Percentiles rank a stretch among this genome's conserved stretches.
These are phyloP conservation scores for Spizellomyces sp. DNA, from an alignment of 192 early-diverging fungal species.

Conservation along the genomic window DNA sequence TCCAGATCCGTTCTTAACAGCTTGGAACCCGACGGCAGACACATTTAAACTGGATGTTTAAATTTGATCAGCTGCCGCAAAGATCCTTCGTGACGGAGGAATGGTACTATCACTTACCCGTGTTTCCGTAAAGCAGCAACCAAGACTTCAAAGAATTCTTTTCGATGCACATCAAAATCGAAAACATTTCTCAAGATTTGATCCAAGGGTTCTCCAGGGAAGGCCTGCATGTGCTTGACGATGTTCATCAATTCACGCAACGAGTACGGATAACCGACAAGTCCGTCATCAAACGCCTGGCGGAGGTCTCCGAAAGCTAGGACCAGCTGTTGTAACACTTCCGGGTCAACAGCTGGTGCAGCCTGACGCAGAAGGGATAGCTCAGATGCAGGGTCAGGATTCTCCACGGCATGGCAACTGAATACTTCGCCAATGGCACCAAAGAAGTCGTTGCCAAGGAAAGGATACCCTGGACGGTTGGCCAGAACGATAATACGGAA, in stretches of 20 bases:
- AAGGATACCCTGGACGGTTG: slow-evolving; percentile 77
- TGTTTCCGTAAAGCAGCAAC: slow-evolving; percentile 31
- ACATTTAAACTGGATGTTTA: slow-evolving; percentile 7
- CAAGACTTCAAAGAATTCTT: slow-evolving; percentile 40
- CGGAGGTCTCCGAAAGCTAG: slow-evolving; percentile 74
- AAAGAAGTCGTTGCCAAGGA: slow-evolving; percentile 84
- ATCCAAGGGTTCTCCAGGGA: slow-evolving; percentile 69
- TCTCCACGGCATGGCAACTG: slow-evolving; percentile 68
- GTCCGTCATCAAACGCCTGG: slow-evolving; percentile 69
- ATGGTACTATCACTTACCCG: slow-evolving; percentile 5
- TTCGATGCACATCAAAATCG: slow-evolving; percentile 71
- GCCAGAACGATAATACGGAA: slow-evolving; percentile 86
- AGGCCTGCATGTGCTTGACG: slow-evolving; percentile 73
- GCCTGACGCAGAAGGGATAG: slow-evolving; percentile 70
- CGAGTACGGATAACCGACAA: slow-evolving; percentile 82
- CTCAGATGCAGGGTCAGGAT: slow-evolving; percentile 76
- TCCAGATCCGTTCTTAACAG: slow-evolving; percentile 12
- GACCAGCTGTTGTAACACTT: slow-evolving; percentile 65
- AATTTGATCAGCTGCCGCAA: too few relatives aligned
- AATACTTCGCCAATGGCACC: slow-evolving; percentile 80
- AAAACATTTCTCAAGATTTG: slow-evolving; percentile 77
- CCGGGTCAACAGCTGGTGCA: slow-evolving; percentile 71
- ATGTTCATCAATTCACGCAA: slow-evolving; percentile 79
- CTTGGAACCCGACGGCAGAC: slow-evolving; percentile 17
- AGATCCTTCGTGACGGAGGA: not conserved